Evolutionary conservation across 208 protist genomes (phyloP).

Genomic region (Porcisia hertigi): DNA sequence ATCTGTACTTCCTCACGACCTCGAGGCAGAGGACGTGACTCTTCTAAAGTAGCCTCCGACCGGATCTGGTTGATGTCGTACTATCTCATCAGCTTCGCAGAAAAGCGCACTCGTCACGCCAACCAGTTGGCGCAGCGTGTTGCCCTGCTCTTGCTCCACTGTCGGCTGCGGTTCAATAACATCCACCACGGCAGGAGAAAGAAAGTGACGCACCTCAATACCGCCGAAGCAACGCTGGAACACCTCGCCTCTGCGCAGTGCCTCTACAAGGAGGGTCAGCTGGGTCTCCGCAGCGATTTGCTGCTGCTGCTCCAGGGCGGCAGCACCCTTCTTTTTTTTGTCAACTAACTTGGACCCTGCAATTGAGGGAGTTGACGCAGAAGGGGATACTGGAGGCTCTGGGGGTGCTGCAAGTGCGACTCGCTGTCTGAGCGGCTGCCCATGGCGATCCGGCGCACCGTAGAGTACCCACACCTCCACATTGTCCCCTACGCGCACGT

Average conservation of each 20-base stretch:
- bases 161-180: slow-evolving; percentile 67
- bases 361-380: background rate
- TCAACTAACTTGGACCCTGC: slow-evolving; percentile 17
- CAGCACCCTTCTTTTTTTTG: slow-evolving; percentile 24
- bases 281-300: slow-evolving; percentile 19
- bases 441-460: slow-evolving; percentile 75
- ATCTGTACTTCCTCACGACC: background rate
- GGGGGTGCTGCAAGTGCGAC: slow-evolving; percentile 5
- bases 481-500: slow-evolving; percentile 36
- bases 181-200: slow-evolving; percentile 27
- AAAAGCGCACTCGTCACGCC: slow-evolving; percentile 61
- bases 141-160: slow-evolving; percentile 51
- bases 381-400: no score
- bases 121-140: slow-evolving; percentile 62
- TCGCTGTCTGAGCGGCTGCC: slow-evolving; percentile 51
- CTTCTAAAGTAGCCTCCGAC: slow-evolving; percentile 65
- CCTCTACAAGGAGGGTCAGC: slow-evolving; percentile 10
- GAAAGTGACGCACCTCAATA: slow-evolving; percentile 66
- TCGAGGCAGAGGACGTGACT: background rate
- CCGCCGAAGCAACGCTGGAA: slow-evolving; percentile 72
- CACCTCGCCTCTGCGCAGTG: slow-evolving; percentile 32
- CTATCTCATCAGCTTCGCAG: slow-evolving; percentile 30
- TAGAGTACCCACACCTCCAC: slow-evolving; percentile 87
- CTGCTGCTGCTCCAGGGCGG: slow-evolving; percentile 9
- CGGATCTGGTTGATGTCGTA: slow-evolving; percentile 19